Evolutionary conservation across 129 eudicot species (phyloP).

Genomic region (Dittrichia graveolens): DNA sequence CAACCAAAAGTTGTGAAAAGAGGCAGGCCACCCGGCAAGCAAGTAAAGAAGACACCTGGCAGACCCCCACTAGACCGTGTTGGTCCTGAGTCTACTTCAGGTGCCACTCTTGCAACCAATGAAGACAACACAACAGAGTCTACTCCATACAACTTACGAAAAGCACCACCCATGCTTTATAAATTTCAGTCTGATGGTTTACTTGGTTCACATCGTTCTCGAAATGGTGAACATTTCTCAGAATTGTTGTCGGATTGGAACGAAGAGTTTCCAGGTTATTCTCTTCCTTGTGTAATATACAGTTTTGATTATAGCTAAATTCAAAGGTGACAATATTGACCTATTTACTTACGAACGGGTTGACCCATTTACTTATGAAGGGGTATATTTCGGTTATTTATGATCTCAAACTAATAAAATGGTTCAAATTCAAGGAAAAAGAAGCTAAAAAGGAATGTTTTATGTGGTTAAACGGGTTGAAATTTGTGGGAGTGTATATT

Average conservation of each 20-base stretch:
- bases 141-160: constrained; percentile 63
- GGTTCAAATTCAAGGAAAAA: not conserved
- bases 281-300: not conserved
- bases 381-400: not conserved
- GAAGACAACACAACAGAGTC: constrained; percentile 67
- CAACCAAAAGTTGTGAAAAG: constrained; percentile 82
- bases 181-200: constrained; percentile 58
- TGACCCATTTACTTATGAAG: not conserved
- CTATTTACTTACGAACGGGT: constrained; percentile 2
- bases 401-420: not conserved
- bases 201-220: constrained; percentile 51
- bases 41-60: constrained; percentile 59
- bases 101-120: constrained; percentile 67
- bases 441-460: not conserved
- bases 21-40: constrained; percentile 86
- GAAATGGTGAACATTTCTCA: constrained; percentile 64
- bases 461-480: not conserved
- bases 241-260: constrained; percentile 73
- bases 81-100: constrained; percentile 63
- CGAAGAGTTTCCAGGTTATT: constrained; percentile 87
- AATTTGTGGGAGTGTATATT: constrained; percentile 1
- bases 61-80: constrained; percentile 67
- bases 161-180: constrained; percentile 45
- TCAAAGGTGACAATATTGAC: constrained; percentile 5
- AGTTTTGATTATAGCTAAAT: constrained; percentile 2